Percentiles rank a stretch among this genome's conserved stretches.
These are phyloP conservation scores for Porodaedalea pini DNA, from an alignment of 1,284 basidiomycete genomes.

Conservation along the genomic window DNA sequence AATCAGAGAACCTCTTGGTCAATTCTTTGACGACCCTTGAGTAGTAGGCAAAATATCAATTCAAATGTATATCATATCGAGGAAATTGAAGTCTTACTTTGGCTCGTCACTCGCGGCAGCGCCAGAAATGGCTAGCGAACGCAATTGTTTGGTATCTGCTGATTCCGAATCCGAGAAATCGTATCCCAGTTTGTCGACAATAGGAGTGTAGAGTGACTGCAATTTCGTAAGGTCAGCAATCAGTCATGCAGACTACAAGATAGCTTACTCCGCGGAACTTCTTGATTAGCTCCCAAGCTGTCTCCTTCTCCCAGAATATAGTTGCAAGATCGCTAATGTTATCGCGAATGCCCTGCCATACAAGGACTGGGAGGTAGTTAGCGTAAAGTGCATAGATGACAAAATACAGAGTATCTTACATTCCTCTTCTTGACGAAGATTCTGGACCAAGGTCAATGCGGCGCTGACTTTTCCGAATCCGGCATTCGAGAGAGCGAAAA, in stretches of 20 bases:
- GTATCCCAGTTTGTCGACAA: constrained; percentile 80
- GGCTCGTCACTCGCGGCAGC: constrained; percentile 64
- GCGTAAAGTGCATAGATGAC: background rate
- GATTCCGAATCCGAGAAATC: constrained; percentile 70
- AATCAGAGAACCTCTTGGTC: constrained; percentile 69
- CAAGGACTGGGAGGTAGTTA: constrained; percentile 47
- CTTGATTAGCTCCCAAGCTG: constrained; percentile 58
- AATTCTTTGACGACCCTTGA: constrained; percentile 72
- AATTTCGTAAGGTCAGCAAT: constrained; percentile 2
- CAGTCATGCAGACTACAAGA: background rate
- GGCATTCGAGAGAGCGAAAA: constrained; percentile 77
- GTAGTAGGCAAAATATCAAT: background rate
- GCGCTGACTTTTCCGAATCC: constrained; percentile 77
- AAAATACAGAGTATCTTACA: constrained; percentile 43
- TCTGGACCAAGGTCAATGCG: constrained; percentile 69
- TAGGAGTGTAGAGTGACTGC: constrained; percentile 72
- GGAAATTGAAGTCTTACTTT: constrained; percentile 35
- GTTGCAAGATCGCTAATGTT: constrained; percentile 56
- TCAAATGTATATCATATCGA: background rate
- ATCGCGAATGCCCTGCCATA: constrained; percentile 66
- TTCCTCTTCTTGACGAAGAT: constrained; percentile 70
- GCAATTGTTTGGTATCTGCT: constrained; percentile 70
- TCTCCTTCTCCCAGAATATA: constrained; percentile 84
- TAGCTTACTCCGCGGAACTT: constrained; percentile 57
- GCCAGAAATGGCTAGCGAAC: constrained; percentile 72